Evolutionary conservation across 75 land plant species (phyloP), one percentile per base, ranked within the genome.

Genomic region (Cupressus sempervirens): DNA sequence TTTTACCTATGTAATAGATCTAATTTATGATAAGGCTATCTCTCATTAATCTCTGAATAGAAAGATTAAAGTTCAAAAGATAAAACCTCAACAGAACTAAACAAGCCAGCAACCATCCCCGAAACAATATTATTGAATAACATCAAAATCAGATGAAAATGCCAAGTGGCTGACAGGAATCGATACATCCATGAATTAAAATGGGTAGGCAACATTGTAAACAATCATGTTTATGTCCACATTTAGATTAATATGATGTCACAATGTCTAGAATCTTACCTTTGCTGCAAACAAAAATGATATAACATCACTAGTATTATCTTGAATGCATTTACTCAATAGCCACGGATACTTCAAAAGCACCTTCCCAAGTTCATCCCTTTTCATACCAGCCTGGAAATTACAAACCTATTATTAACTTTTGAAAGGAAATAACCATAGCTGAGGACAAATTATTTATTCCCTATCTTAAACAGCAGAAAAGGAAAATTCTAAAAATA

Each of bases 261-360:
- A 46, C 7, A 82, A 54, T 0, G n/a, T 30, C 58, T 23, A 84
- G 70, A 75, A 43, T 45, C 23, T 65, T 91, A 97, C 99, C 94
- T 95, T 95, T 50, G 89, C 85, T 62, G 56, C 41, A 14, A 84
- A 67, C 48, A 97, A 93, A 73, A 92, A 90, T 23, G 79, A 52
- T 46, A 88, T 73, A 26, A 92, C 70, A 35, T 87, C 85, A 15
- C 86, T 82, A 50, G 86, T 88, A 54, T 97, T 97, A 36, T 89
- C 90, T 79, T 86, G 90, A 34, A 94, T 88, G 74, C 95, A 85
- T 81, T 86, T 86, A 41, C 96, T 94, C 50, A 95, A 86, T 83
- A 95, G 89, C 99, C 99, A 97, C 45, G 99, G 99, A 88, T 97
- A 97, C 76, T 91, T 93, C 7, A 84, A 11, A 67, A 97, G 46